A percentile compares a stretch with the other conserved stretches of the same genome.
Evolutionary conservation across 1,284 basidiomycete species (phyloP).

Genomic region (Ustilago trichophora): DNA sequence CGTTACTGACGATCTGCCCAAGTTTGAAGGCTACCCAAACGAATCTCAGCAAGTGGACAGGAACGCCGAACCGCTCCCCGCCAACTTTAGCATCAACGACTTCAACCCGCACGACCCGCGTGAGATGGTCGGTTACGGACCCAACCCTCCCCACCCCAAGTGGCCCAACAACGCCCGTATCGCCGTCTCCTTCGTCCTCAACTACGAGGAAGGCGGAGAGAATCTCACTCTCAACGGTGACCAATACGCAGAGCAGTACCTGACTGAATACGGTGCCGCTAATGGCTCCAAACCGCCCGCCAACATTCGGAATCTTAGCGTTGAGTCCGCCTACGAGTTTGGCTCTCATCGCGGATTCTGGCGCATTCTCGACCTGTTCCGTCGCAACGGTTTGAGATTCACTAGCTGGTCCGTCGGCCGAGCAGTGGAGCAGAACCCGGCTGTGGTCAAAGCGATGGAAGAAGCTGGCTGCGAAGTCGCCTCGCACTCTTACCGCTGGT

Average conservation of each 20-base stretch:
- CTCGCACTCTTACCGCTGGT: constrained; percentile 67
- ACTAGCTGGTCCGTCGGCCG: constrained; percentile 67
- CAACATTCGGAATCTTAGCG: constrained; percentile 62
- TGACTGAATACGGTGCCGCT: constrained; percentile 64
- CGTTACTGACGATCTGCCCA: constrained; percentile 34
- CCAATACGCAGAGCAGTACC: constrained; percentile 54
- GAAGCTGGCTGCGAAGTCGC: constrained; percentile 65
- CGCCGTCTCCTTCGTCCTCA: constrained; percentile 67
- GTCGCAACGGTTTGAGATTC: constrained; percentile 59
- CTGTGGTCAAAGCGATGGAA: constrained; percentile 61
- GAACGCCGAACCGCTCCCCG: constrained; percentile 19
- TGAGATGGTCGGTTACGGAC: constrained; percentile 66
- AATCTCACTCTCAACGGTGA: constrained; percentile 65
- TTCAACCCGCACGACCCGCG: constrained; percentile 50
- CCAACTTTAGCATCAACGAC: constrained; percentile 17
- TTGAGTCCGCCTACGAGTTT: constrained; percentile 67
- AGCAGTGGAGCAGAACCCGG: constrained; percentile 66
- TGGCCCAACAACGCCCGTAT: constrained; percentile 68
- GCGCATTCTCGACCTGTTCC: constrained; percentile 66
- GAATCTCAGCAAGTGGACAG: constrained; percentile 39
- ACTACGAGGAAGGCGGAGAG: constrained; percentile 68
- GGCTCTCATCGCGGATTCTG: constrained; percentile 68
- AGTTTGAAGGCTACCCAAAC: constrained; percentile 33
- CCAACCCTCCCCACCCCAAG: constrained; percentile 63
- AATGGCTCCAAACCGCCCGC: constrained; percentile 38